phyloP scores from a whole-genome alignment of 768 basidiomycete species.

The Lactarius hengduanensis region DNA sequence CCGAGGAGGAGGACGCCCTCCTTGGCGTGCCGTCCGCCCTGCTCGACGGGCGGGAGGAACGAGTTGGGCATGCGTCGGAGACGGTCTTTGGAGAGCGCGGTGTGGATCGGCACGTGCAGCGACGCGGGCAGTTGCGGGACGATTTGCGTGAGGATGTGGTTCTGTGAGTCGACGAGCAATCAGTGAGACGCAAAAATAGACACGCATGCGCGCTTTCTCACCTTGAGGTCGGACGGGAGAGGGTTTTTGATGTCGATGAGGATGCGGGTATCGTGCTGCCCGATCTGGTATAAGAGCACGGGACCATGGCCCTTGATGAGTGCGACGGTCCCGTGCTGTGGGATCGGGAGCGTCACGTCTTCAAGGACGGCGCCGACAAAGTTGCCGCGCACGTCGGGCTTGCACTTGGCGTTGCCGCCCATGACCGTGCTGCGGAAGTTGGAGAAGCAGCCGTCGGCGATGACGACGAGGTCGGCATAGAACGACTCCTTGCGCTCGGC shows the following conservation, averaged over 20 bases:
- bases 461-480: slow-evolving; percentile 74
- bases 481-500: slow-evolving; percentile 49
- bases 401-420: slow-evolving; percentile 43
- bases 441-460: slow-evolving; percentile 95
- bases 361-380: slow-evolving; percentile 87
- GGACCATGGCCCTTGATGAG: slow-evolving; percentile 82
- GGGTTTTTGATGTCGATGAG: slow-evolving; percentile 87
- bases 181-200: background rate
- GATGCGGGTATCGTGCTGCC: slow-evolving; percentile 85
- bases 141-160: slow-evolving; percentile 68
- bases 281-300: slow-evolving; percentile 92
- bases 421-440: slow-evolving; percentile 80
- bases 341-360: slow-evolving; percentile 69
- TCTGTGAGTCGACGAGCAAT: slow-evolving; percentile 38
- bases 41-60: slow-evolving; percentile 79
- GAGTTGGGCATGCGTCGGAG: slow-evolving; percentile 94
- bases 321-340: slow-evolving; percentile 79
- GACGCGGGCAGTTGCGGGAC: slow-evolving; percentile 77
- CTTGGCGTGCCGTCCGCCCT: slow-evolving; percentile 48
- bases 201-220: slow-evolving; percentile 29
- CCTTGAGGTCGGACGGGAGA: slow-evolving; percentile 80
- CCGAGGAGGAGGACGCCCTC: slow-evolving; percentile 83
- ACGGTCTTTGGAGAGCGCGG: slow-evolving; percentile 74
- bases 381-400: slow-evolving; percentile 63
- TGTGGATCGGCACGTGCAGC: slow-evolving; percentile 62